Percentiles rank a stretch among this genome's conserved stretches.
phyloP scores from a whole-genome alignment of 495 filamentous ascomycete genomes.

The Podospora fimiseda region DNA sequence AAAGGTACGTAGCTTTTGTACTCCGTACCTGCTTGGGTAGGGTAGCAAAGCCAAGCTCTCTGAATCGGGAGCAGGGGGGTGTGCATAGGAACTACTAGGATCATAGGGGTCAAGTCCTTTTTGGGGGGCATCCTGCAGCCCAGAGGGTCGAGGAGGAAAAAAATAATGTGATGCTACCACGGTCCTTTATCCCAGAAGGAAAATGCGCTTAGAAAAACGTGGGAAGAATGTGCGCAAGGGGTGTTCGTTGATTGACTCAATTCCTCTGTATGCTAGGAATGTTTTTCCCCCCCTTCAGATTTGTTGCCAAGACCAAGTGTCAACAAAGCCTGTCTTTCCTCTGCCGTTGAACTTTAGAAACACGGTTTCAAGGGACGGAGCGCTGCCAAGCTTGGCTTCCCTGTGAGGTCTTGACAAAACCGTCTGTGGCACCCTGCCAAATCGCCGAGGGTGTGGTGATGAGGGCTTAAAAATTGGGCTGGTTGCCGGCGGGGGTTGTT shows the following conservation, averaged over 20 bases:
- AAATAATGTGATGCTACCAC: background rate
- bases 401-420: constrained; percentile 4
- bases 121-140: constrained; percentile 8
- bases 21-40: background rate
- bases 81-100: constrained; percentile 6
- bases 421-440: constrained; percentile 6
- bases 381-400: constrained; percentile 2
- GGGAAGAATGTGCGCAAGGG: background rate
- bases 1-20: constrained; percentile 3
- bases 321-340: background rate
- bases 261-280: background rate
- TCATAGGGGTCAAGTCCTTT: constrained; percentile 1
- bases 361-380: constrained; percentile 1
- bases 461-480: constrained; percentile 9
- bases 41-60: constrained; percentile 11
- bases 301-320: background rate
- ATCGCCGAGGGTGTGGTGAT: constrained; percentile 7
- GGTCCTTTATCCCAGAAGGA: constrained; percentile 3
- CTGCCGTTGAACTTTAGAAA: background rate
- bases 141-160: constrained; percentile 7
- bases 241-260: background rate
- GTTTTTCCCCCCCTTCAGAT: background rate
- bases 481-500: constrained; percentile 9
- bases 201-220: background rate
- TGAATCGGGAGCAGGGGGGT: constrained; percentile 6